A percentile compares a stretch with the other conserved stretches of the same genome.
Conservation (phyloP, 495 filamentous ascomycete species). For the Aspergillus homomorphus region DNA sequence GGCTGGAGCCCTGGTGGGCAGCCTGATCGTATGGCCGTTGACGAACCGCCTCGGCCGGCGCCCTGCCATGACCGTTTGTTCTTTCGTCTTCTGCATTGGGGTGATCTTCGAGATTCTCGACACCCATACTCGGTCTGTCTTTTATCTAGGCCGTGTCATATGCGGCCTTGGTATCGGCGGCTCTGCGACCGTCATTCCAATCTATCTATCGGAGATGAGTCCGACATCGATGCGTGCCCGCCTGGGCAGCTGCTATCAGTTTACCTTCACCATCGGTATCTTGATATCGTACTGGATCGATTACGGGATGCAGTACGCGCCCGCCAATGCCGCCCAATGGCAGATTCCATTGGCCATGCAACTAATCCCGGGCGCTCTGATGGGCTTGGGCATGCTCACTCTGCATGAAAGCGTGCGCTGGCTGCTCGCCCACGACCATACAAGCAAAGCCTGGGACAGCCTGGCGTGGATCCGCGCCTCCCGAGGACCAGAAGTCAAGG, state of each 20-base stretch:
- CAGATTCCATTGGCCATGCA: constrained; percentile 54
- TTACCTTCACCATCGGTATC: constrained; percentile 52
- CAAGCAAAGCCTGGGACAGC: constrained; percentile 41
- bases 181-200: constrained; percentile 55
- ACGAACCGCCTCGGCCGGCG: constrained; percentile 45
- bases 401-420: constrained; percentile 51
- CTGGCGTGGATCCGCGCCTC: constrained; percentile 50
- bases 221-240: constrained; percentile 53
- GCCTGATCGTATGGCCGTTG: constrained; percentile 50
- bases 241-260: constrained; percentile 51
- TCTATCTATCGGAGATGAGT: constrained; percentile 56
- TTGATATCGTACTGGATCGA: constrained; percentile 54
- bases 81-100: constrained; percentile 45
- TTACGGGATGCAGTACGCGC: constrained; percentile 54
- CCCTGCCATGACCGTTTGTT: constrained; percentile 41
- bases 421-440: constrained; percentile 44
- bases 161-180: constrained; percentile 57
- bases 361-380: constrained; percentile 46
- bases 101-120: constrained; percentile 46
- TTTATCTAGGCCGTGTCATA: constrained; percentile 49
- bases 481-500: constrained; percentile 28
- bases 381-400: constrained; percentile 49
- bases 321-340: constrained; percentile 52
- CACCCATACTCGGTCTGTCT: constrained; percentile 38
- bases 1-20: constrained; percentile 45